These are phyloP conservation scores for Fusarium sp. DNA, from an alignment of 2,329 filamentous ascomycete genomes.

Conservation along the genomic window DNA sequence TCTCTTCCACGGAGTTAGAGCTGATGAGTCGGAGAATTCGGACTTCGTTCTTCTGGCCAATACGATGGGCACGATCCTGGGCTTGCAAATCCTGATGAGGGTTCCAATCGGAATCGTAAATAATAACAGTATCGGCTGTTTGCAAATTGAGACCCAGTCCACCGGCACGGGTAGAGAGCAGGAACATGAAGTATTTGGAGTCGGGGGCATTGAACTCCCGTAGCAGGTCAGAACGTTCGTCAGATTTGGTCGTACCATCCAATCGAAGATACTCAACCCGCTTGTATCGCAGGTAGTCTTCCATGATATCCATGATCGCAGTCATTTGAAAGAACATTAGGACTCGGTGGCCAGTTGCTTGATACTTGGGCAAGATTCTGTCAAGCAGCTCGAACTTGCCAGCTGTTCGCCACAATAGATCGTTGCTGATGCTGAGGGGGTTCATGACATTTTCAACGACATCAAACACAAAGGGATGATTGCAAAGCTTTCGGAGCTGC, in stretches of 20 bases:
- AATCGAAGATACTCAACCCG: constrained; percentile 90
- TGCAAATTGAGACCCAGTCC: constrained; percentile 97
- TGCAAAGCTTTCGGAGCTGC: constrained; percentile 98
- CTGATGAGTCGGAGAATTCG: constrained; percentile 96
- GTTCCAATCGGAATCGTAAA: constrained; percentile 99
- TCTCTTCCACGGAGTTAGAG: constrained; percentile 97
- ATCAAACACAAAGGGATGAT: constrained; percentile 98
- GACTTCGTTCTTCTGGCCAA: constrained; percentile 99
- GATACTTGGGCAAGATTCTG: constrained; percentile 92
- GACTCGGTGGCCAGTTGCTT: constrained; percentile 90
- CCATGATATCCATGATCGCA: constrained; percentile 99
- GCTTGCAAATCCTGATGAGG: constrained; percentile 99
- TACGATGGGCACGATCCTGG: constrained; percentile 99
- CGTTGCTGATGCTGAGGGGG: constrained; percentile 88
- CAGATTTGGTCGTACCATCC: constrained; percentile 96
- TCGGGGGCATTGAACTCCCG: constrained; percentile 89
- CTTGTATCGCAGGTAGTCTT: constrained; percentile 91
- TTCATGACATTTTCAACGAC: constrained; percentile 99
- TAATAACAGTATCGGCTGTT: constrained; percentile 98
- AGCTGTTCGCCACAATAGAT: constrained; percentile 93
- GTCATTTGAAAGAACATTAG: constrained; percentile 99
- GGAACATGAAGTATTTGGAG: constrained; percentile 97
- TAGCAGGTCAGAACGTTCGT: constrained; percentile 93
- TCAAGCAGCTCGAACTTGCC: constrained; percentile 98
- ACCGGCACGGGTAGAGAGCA: constrained; percentile 98